Evolutionary conservation across 129 eudicot species (phyloP).

Genomic region (Silybum marianum): DNA sequence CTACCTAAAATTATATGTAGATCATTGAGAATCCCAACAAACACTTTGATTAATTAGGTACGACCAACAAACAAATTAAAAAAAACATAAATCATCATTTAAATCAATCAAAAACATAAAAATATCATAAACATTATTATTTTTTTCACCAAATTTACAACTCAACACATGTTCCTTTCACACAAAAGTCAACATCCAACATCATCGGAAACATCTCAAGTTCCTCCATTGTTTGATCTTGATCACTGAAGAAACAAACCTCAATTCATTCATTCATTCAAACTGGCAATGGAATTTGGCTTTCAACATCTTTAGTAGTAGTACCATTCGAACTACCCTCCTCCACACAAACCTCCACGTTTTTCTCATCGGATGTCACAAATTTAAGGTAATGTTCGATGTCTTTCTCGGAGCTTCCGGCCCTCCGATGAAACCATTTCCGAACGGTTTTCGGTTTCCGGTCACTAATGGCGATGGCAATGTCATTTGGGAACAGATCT

Average conservation of each 20-base stretch:
- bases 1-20: too few species aligned
- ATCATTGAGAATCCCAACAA: too few species aligned
- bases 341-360: constrained; percentile 23
- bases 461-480: constrained; percentile 76
- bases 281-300: constrained; percentile 21
- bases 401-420: constrained; percentile 49
- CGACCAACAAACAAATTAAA: not conserved
- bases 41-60: not conserved
- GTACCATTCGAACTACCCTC: not conserved
- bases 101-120: not conserved
- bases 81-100: not conserved
- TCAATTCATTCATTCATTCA: not conserved
- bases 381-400: constrained; percentile 57
- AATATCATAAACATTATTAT: not conserved
- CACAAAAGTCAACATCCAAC: constrained; percentile 28
- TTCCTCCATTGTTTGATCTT: constrained; percentile 24
- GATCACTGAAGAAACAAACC: not conserved
- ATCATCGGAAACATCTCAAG: constrained; percentile 31
- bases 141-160: not conserved
- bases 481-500: constrained; percentile 86
- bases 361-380: constrained; percentile 37
- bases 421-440: constrained; percentile 62
- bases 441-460: constrained; percentile 40
- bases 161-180: constrained; percentile 12
- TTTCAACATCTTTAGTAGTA: constrained; percentile 25